These are phyloP conservation scores for Mycosphaerella sp. DNA, from an alignment of 2,329 filamentous ascomycete genomes.

Conservation along the genomic window DNA sequence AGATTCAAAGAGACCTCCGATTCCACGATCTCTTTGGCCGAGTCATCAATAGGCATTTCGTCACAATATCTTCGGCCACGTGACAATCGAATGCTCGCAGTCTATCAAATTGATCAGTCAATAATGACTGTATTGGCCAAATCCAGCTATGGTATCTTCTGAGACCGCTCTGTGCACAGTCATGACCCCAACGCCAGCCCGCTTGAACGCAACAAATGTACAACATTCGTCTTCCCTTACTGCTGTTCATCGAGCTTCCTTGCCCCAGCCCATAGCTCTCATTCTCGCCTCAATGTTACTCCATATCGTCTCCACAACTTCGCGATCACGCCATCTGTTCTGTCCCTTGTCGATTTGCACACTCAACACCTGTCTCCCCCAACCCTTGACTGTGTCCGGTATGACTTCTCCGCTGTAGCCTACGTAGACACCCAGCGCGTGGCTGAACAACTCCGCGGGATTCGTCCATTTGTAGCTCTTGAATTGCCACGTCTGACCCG, in stretches of 20 bases:
- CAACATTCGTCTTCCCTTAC: not conserved
- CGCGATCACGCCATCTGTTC: conserved; percentile 75
- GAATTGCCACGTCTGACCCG: conserved; percentile 97
- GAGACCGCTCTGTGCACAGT: not conserved
- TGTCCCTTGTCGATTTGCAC: conserved; percentile 68
- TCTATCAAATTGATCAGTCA: not conserved
- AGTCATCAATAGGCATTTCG: too few relatives aligned
- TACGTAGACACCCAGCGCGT: conserved; percentile 80
- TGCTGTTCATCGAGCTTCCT: conserved; percentile 47
- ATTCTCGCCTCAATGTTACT: conserved; percentile 81
- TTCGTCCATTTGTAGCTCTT: conserved; percentile 96
- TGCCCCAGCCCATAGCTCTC: conserved; percentile 75
- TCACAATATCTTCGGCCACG: too few relatives aligned
- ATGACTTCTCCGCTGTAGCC: conserved; percentile 82
- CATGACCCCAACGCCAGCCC: conserved; percentile 13
- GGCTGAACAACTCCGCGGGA: conserved; percentile 80
- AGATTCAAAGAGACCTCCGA: too few relatives aligned
- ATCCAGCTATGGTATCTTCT: not conserved
- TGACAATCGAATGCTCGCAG: too few relatives aligned
- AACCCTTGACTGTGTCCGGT: conserved; percentile 71
- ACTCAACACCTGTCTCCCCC: conserved; percentile 77
- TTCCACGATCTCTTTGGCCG: too few relatives aligned
- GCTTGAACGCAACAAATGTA: conserved; percentile 19
- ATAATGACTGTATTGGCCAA: not conserved
- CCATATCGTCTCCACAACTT: conserved; percentile 92